Percentiles rank a stretch among this genome's conserved stretches.
Conservation (phyloP, 345 rosid species). For the Ailanthus altissimus region DNA sequence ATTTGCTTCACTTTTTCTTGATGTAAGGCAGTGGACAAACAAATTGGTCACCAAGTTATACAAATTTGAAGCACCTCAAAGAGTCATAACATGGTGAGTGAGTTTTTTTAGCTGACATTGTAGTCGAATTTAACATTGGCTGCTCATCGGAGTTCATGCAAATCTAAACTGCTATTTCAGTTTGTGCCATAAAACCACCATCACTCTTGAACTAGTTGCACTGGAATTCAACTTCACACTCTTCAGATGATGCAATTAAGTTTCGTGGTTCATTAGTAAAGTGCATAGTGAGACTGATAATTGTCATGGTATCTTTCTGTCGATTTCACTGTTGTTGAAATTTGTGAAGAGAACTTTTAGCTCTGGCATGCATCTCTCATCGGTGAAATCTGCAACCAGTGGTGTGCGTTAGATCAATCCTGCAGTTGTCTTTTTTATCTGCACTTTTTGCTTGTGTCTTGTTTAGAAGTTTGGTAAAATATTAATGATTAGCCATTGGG, state of each 20-base stretch:
- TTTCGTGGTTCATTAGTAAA: neutral
- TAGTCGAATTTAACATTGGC: neutral
- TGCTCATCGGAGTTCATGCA: neutral
- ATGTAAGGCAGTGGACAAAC: conserved; percentile 2
- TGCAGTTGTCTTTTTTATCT: neutral
- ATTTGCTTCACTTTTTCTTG: neutral
- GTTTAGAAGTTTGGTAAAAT: neutral
- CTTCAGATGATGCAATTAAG: neutral
- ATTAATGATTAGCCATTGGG: neutral
- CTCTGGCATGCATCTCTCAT: neutral
- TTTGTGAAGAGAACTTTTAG: neutral
- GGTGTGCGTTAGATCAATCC: neutral
- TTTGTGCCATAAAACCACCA: neutral
- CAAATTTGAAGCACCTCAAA: neutral
- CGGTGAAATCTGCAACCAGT: neutral
- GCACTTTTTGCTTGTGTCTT: neutral
- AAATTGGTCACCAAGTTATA: neutral
- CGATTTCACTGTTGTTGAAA: neutral
- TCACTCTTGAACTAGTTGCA: neutral
- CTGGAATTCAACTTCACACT: neutral
- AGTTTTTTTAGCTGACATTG: neutral
- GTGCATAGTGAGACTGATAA: neutral
- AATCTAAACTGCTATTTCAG: neutral
- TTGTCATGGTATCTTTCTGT: neutral
- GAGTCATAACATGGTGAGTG: neutral